phyloP scores from a whole-genome alignment of 2,329 filamentous ascomycete genomes.

The Ophioceras dolichostomum region DNA sequence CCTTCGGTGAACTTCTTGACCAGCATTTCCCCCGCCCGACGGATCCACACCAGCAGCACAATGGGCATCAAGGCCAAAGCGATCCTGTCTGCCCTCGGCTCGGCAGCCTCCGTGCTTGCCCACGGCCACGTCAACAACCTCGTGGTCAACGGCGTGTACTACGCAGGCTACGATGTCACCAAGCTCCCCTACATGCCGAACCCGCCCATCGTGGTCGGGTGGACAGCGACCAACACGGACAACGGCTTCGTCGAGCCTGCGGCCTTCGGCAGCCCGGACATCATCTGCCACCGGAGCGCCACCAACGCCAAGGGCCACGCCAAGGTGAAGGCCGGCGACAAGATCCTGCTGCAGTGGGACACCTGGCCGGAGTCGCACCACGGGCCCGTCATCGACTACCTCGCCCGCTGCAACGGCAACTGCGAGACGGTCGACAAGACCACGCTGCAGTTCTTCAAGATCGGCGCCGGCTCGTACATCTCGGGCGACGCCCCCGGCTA shows the following conservation, averaged over 20 bases:
- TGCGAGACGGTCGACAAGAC: slow-evolving; percentile 9
- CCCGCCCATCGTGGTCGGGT: slow-evolving; percentile 25
- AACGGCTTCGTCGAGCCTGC: slow-evolving; percentile 37
- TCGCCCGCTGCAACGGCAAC: slow-evolving; percentile 25
- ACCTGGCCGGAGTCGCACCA: slow-evolving; percentile 29
- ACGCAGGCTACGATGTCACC: slow-evolving; percentile 27
- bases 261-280: slow-evolving; percentile 24
- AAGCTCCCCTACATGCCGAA: slow-evolving; percentile 20
- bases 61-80: slow-evolving; percentile 1
- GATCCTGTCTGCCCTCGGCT: slow-evolving; percentile 16
- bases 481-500: slow-evolving; percentile 15
- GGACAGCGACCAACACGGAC: slow-evolving; percentile 28
- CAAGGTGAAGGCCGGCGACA: slow-evolving; percentile 25
- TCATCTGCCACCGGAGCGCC: slow-evolving; percentile 32
- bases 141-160: slow-evolving; percentile 55
- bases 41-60: neutral
- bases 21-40: neutral
- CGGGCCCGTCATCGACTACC: slow-evolving; percentile 49
- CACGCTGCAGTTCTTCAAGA: slow-evolving; percentile 9
- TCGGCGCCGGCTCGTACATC: slow-evolving; percentile 10
- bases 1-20: no score
- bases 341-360: slow-evolving; percentile 26
- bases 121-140: slow-evolving; percentile 10
- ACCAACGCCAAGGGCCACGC: slow-evolving; percentile 23
- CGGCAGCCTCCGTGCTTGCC: slow-evolving; percentile 40